Evolutionary conservation across 2,329 filamentous ascomycete genomes (phyloP).

Genomic region (Lasiodiplodia citricola): DNA sequence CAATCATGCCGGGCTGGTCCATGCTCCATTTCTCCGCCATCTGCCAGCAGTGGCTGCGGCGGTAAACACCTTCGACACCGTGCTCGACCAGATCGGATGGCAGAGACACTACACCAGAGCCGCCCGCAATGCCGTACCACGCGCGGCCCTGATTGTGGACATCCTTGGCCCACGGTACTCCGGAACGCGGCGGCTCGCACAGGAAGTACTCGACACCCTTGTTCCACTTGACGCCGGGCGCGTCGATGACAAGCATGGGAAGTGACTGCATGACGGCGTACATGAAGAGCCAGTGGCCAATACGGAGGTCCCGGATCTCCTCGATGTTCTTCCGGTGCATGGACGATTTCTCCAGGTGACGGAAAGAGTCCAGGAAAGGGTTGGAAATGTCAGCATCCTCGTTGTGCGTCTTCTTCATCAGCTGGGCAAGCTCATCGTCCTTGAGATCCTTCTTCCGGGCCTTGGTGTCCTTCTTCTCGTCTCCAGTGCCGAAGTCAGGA

Average conservation of each 20-base stretch:
- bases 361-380: slow-evolving; percentile 73
- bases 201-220: slow-evolving; percentile 83
- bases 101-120: slow-evolving; percentile 64
- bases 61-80: slow-evolving; percentile 70
- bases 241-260: slow-evolving; percentile 78
- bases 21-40: slow-evolving; percentile 66
- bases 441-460: slow-evolving; percentile 74
- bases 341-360: slow-evolving; percentile 72
- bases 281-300: slow-evolving; percentile 81
- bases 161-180: slow-evolving; percentile 74
- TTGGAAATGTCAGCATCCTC: slow-evolving; percentile 66
- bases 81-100: slow-evolving; percentile 69
- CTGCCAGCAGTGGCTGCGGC: slow-evolving; percentile 72
- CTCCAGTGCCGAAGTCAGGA: slow-evolving; percentile 67
- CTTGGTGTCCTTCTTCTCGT: slow-evolving; percentile 76
- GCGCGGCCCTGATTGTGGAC: slow-evolving; percentile 61
- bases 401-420: slow-evolving; percentile 84
- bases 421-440: slow-evolving; percentile 75
- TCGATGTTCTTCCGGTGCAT: slow-evolving; percentile 66
- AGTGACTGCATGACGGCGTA: slow-evolving; percentile 79
- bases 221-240: slow-evolving; percentile 69
- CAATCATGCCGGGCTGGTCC: slow-evolving; percentile 41
- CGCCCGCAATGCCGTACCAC: slow-evolving; percentile 77
- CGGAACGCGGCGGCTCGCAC: slow-evolving; percentile 74
- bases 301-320: slow-evolving; percentile 73